Evolutionary conservation across 2,329 filamentous ascomycete genomes (phyloP).

Genomic region (Exophiala sideris): DNA sequence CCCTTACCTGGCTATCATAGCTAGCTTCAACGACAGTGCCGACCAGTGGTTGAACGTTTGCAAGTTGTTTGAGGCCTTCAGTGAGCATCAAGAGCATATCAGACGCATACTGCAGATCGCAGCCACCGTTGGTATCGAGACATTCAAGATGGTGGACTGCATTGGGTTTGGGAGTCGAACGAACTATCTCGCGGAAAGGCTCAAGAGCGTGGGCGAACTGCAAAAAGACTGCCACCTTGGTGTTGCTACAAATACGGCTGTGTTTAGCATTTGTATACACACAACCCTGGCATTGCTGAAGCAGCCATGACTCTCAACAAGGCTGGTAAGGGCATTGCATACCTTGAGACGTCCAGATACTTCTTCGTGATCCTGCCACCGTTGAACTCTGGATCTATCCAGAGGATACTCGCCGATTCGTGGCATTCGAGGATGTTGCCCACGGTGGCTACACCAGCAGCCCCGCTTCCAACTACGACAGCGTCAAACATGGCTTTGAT

Average conservation of each 20-base stretch:
- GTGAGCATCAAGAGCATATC: constrained; percentile 52
- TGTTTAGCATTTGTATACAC: not conserved
- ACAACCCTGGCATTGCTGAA: no score
- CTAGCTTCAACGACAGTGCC: constrained; percentile 37
- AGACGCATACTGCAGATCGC: constrained; percentile 55
- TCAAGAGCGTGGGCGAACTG: constrained; percentile 54
- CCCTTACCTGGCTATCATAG: constrained; percentile 7
- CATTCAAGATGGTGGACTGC: constrained; percentile 53
- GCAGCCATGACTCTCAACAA: no score
- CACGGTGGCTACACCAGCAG: constrained; percentile 58
- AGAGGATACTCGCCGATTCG: constrained; percentile 50
- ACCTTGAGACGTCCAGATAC: constrained; percentile 61
- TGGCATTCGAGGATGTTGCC: constrained; percentile 60
- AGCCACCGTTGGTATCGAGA: constrained; percentile 56
- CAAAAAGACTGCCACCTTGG: constrained; percentile 59
- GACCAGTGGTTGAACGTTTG: constrained; percentile 34
- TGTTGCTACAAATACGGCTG: constrained; percentile 47
- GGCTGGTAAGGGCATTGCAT: constrained; percentile 14
- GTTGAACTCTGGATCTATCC: constrained; percentile 58
- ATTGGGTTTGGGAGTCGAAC: constrained; percentile 49
- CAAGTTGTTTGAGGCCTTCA: constrained; percentile 37
- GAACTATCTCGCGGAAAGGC: constrained; percentile 52
- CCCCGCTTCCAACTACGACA: constrained; percentile 58
- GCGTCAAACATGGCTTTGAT: constrained; percentile 53
- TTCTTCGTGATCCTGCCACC: constrained; percentile 51